Base-by-base conservation (phyloP, 1,139 yeast species). In the Chernovozyma sophiae-reginae region DNA sequence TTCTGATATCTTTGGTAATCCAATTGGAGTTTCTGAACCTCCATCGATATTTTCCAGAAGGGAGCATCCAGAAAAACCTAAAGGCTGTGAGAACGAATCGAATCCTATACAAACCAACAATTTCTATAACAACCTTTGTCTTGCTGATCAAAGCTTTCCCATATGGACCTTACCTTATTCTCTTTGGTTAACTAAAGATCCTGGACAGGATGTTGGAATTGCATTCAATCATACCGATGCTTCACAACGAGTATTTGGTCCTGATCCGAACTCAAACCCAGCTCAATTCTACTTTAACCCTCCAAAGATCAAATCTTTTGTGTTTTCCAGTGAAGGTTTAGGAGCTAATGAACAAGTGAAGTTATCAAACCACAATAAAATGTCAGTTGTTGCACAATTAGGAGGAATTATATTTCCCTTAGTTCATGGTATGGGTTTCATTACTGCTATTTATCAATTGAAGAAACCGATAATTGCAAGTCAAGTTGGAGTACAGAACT, bases 341-440 rank as follows among this genome's bases (percentile, higher is more conserved):
- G 45, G 45, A 12, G 41, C 43, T 4, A 53, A 52, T 28, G 47
- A 55, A 0, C 45, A 45, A 12, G 51, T 67, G 30, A 33, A 41
- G 2, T 52, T 67, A 25, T 49, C 46, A 8, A 48, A 62, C 33
- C 68, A 62, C 40, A 41, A 51, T n/a, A 68, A 68, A 41, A 44
- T 66, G 42, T 62, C 72, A 1, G 65, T 65, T 7, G 53, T 55
- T 13, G 54, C 71, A 2, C 48, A 48, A 17, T 43, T 62, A 26
- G 35, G 44, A 11, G 33, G 38, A 16, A 39, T 45, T 10, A 39
- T 44, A 20, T 52, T 69, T 24, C 74, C 74, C 1, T 51, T 69
- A 35, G 65, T 58, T 15, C 68, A 66, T 25, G 94, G 94, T 13
- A 81, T 81, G 84, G 90, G 90, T 0, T 77, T 81, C 42, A 60